Percentiles rank a stretch among this genome's conserved stretches.
phyloP scores from a whole-genome alignment of 495 filamentous ascomycete genomes.

The Neurospora sp. region DNA sequence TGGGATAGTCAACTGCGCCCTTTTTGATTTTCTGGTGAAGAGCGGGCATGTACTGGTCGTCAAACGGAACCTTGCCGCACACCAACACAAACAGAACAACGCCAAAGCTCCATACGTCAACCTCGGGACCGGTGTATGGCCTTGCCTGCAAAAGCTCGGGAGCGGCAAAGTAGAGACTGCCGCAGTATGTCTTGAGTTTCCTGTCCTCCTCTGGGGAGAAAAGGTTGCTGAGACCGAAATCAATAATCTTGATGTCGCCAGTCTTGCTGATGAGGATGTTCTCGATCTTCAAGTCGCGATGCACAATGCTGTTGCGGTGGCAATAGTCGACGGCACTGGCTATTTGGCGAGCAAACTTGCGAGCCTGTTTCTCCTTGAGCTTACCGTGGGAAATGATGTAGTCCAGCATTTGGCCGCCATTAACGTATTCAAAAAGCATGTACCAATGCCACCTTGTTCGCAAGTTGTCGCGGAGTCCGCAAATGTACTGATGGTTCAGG shows the following conservation, averaged over 20 bases:
- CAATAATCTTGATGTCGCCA: slow-evolving; percentile 99
- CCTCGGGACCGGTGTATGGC: slow-evolving; percentile 91
- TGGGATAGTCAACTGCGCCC: slow-evolving; percentile 89
- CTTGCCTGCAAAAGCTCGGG: slow-evolving; percentile 90
- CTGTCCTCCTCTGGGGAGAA: slow-evolving; percentile 72
- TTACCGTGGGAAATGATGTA: slow-evolving; percentile 99
- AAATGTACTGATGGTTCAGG: slow-evolving; percentile 92
- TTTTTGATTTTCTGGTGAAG: slow-evolving; percentile 99
- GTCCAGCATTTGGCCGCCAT: slow-evolving; percentile 98
- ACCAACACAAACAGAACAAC: slow-evolving; percentile 98
- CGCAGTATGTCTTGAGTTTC: slow-evolving; percentile 88
- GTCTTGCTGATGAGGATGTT: slow-evolving; percentile 99
- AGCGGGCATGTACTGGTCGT: slow-evolving; percentile 98
- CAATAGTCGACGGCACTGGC: slow-evolving; percentile 98
- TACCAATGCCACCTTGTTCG: slow-evolving; percentile 98
- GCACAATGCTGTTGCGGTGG: slow-evolving; percentile 97
- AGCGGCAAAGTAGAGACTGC: slow-evolving; percentile 95
- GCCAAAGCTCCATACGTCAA: slow-evolving; percentile 98
- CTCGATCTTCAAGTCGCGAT: slow-evolving; percentile 96
- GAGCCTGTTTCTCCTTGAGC: slow-evolving; percentile 95
- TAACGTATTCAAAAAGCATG: slow-evolving; percentile 99
- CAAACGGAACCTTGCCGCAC: slow-evolving; percentile 96
- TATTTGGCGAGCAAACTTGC: slow-evolving; percentile 96
- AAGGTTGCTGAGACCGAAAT: slow-evolving; percentile 95
- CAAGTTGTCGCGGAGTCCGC: slow-evolving; percentile 89